Evolutionary conservation across 108 stramenopile genomes (phyloP).

Genomic region (Epipyxis sp.): DNA sequence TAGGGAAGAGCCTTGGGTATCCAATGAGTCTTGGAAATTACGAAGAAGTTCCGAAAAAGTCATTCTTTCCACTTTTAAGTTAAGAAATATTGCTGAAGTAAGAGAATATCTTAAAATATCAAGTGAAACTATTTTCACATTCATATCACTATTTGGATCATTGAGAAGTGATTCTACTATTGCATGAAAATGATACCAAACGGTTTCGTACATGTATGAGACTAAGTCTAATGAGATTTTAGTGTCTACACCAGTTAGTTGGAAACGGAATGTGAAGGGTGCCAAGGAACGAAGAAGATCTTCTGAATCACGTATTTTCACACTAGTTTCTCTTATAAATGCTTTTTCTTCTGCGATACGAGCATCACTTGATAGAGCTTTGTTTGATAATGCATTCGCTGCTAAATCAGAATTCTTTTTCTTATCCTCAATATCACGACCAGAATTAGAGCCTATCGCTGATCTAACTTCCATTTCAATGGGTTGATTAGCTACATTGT

Average conservation of each 20-base stretch:
- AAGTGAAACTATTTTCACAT: constrained; percentile 56
- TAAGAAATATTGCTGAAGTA: constrained; percentile 69
- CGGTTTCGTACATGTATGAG: constrained; percentile 49
- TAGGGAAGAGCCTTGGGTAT: neutral
- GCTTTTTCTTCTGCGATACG: constrained; percentile 14
- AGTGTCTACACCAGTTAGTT: constrained; percentile 44
- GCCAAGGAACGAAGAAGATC: constrained; percentile 49
- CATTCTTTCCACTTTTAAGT: constrained; percentile 62
- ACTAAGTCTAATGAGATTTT: constrained; percentile 48
- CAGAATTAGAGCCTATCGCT: neutral
- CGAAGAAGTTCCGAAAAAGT: constrained; percentile 41
- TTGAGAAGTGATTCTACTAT: constrained; percentile 33
- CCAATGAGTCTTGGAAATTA: constrained; percentile 6
- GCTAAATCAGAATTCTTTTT: neutral
- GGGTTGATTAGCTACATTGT: constrained; percentile 40
- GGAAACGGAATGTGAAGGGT: constrained; percentile 46
- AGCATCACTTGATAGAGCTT: neutral
- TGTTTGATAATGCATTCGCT: neutral
- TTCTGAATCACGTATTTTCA: constrained; percentile 34
- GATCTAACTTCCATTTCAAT: constrained; percentile 15
- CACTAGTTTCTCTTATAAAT: constrained; percentile 8
- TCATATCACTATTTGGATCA: constrained; percentile 15
- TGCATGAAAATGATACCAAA: constrained; percentile 44
- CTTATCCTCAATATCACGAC: neutral
- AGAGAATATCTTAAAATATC: constrained; percentile 72